phyloP scores from a whole-genome alignment of 306 rosid species.

The Cucumis melo region DNA sequence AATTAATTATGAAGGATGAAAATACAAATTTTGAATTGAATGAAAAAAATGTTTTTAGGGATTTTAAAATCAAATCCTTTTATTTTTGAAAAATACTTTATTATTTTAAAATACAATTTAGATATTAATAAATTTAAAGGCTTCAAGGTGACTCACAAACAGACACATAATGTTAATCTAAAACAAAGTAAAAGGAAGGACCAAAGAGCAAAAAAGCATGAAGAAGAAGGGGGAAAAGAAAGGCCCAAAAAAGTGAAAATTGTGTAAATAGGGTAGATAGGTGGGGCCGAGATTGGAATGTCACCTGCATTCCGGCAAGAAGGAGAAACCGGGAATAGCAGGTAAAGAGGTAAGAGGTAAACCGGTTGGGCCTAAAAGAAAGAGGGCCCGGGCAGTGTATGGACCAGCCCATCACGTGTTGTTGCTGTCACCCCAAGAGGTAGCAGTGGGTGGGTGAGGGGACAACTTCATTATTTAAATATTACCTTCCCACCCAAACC shows the following conservation, averaged over 20 bases:
- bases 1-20: too few species aligned
- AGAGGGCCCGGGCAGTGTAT: not conserved
- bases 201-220: not conserved
- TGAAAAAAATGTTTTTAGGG: too few species aligned
- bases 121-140: too few species aligned
- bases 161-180: too few species aligned
- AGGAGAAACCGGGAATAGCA: constrained; percentile 1
- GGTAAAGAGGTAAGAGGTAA: not conserved
- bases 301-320: constrained; percentile 14
- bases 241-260: not conserved
- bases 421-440: constrained; percentile 23
- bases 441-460: constrained; percentile 20
- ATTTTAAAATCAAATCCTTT: too few species aligned
- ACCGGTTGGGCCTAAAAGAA: constrained; percentile 3
- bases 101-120: too few species aligned
- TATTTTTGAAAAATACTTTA: too few species aligned
- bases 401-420: constrained; percentile 22
- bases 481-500: not conserved
- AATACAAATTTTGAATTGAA: too few species aligned
- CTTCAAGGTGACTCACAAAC: too few species aligned
- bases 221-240: too few species aligned
- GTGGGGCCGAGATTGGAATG: constrained; percentile 8
- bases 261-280: not conserved
- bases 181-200: not conserved
- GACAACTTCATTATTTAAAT: constrained; percentile 4